These are phyloP conservation scores for Umbelopsis sp. DNA, from an alignment of 192 early-diverging fungal genomes.

Conservation along the genomic window DNA sequence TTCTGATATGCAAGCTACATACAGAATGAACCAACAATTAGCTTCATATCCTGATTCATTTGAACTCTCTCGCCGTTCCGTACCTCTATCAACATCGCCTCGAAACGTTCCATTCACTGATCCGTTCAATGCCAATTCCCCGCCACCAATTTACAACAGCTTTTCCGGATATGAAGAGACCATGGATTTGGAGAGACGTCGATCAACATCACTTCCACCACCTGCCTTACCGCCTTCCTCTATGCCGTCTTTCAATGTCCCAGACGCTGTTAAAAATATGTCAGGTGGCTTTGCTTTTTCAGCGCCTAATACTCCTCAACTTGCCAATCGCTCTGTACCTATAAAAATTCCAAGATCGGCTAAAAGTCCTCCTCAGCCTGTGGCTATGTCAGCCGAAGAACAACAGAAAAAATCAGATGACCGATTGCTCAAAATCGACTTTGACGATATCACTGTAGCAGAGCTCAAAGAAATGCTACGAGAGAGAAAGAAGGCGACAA, in stretches of 20 bases:
- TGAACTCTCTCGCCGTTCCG: neutral
- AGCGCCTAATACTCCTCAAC: neutral
- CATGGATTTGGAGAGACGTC: neutral
- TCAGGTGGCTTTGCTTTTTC: neutral
- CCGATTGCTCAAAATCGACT: neutral
- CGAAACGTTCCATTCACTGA: neutral
- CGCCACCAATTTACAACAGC: neutral
- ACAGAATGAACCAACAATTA: neutral
- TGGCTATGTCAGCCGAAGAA: neutral
- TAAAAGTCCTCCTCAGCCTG: neutral
- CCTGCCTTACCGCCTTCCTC: neutral
- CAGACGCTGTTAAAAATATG: neutral
- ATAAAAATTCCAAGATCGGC: neutral
- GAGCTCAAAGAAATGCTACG: constrained; percentile 10
- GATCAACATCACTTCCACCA: constrained; percentile 1
- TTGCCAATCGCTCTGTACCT: neutral
- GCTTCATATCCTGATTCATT: neutral
- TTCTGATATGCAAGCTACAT: neutral
- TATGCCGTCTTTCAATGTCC: neutral
- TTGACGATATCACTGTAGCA: constrained; percentile 2
- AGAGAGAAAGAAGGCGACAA: constrained; percentile 12
- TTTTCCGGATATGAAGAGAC: neutral
- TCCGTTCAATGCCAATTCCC: neutral
- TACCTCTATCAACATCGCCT: neutral
- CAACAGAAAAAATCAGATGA: constrained; percentile 6